phyloP scores from a whole-genome alignment of 177 flowering plant species.

The Vitis hybrid region DNA sequence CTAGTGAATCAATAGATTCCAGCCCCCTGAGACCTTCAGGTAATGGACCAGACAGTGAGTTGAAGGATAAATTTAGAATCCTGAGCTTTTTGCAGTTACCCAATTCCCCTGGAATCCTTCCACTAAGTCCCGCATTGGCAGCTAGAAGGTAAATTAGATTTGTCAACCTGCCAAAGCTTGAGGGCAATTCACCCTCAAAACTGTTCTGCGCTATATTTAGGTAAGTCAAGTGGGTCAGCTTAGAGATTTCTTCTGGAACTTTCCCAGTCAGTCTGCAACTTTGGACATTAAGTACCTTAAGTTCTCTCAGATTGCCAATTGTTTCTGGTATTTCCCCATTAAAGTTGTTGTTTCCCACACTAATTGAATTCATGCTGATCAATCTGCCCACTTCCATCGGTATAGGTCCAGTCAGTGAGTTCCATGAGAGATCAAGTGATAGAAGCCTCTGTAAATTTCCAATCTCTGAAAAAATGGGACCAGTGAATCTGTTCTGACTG shows the following conservation, averaged over 20 bases:
- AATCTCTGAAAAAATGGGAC: constrained; percentile 32
- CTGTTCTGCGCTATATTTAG: constrained; percentile 50
- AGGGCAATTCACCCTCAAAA: constrained; percentile 55
- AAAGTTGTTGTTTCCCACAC: constrained; percentile 30
- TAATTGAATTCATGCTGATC: constrained; percentile 1
- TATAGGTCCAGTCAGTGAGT: constrained; percentile 36
- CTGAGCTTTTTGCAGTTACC: constrained; percentile 58
- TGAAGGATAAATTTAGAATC: constrained; percentile 48
- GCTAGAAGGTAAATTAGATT: constrained; percentile 44
- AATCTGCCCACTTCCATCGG: constrained; percentile 37
- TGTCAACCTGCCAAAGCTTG: constrained; percentile 38
- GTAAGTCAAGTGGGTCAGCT: constrained; percentile 35
- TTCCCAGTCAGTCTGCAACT: constrained; percentile 38
- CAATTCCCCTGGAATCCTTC: constrained; percentile 47
- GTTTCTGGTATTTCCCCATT: constrained; percentile 40
- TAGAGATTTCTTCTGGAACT: constrained; percentile 47
- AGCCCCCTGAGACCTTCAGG: constrained; percentile 38
- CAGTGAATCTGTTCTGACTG: constrained; percentile 42
- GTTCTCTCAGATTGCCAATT: constrained; percentile 37
- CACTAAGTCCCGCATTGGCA: constrained; percentile 44
- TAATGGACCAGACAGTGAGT: constrained; percentile 50
- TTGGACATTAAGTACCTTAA: constrained; percentile 36
- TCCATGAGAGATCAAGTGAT: constrained; percentile 39
- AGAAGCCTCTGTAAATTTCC: constrained; percentile 23
- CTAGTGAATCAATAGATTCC: constrained; percentile 39